A percentile compares a stretch with the other conserved stretches of the same genome.
These are phyloP conservation scores for Didymosphaeria variabile DNA, from an alignment of 2,329 filamentous ascomycete genomes.

Conservation along the genomic window DNA sequence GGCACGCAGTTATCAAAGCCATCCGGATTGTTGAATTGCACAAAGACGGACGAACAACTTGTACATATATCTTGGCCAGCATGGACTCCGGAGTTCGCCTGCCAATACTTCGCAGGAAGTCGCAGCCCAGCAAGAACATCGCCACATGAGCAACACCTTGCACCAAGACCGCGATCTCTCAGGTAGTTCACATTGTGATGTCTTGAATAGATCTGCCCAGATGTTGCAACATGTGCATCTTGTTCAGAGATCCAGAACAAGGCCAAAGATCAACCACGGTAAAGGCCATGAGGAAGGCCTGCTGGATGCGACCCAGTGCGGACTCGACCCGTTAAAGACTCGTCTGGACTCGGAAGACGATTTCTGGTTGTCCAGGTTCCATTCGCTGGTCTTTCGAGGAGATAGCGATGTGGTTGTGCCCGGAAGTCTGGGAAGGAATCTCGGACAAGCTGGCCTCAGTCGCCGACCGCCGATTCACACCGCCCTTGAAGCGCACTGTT, in stretches of 20 bases:
- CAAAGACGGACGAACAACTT: neutral
- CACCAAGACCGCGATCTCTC: neutral
- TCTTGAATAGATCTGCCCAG: neutral
- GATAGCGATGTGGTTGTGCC: neutral
- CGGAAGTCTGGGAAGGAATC: neutral
- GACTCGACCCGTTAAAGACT: neutral
- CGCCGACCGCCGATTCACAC: neutral
- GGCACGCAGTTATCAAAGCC: neutral
- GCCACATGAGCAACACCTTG: neutral
- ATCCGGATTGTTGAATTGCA: neutral
- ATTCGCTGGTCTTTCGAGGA: neutral
- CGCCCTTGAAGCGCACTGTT: neutral
- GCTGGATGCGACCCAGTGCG: neutral
- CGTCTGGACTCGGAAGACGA: neutral
- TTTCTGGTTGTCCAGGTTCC: neutral
- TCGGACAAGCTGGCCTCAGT: neutral
- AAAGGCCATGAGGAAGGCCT: too few relatives aligned
- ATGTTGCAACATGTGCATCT: neutral
- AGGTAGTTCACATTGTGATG: neutral
- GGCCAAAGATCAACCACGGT: too few relatives aligned
- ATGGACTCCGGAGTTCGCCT: neutral
- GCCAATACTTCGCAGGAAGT: neutral
- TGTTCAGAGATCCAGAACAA: neutral
- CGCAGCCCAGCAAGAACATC: neutral
- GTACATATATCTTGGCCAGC: neutral